A percentile compares a stretch with the other conserved stretches of the same genome.
Conservation (phyloP, 2,329 filamentous ascomycete species). For the Colletotrichum magnum region DNA sequence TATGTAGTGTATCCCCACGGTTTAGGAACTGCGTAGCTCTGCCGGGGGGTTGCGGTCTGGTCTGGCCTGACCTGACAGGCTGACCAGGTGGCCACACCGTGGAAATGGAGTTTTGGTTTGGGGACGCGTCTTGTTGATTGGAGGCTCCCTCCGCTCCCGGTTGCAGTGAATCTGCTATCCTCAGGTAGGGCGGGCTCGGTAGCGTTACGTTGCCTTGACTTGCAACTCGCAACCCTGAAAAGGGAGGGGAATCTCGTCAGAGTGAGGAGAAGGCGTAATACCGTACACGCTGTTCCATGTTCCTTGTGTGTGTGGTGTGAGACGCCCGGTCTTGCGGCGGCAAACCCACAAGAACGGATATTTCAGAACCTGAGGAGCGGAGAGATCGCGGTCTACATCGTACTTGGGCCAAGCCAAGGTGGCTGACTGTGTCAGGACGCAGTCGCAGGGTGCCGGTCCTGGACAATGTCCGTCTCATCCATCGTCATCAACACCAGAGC, state of each 20-base stretch:
- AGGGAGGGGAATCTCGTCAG: conserved; percentile 11
- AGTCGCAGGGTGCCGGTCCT: conserved; percentile 33
- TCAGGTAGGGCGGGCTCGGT: conserved; percentile 29
- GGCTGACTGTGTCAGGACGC: conserved; percentile 12
- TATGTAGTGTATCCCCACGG: too few relatives aligned
- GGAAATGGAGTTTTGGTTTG: conserved; percentile 2
- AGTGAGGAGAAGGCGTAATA: background rate
- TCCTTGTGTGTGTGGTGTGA: background rate
- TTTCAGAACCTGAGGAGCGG: background rate
- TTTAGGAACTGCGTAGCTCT: background rate
- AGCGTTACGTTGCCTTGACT: conserved; percentile 35
- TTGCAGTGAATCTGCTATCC: conserved; percentile 28
- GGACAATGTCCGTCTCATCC: conserved; percentile 36
- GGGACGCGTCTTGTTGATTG: conserved; percentile 7
- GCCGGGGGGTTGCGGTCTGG: conserved; percentile 2
- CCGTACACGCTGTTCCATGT: background rate
- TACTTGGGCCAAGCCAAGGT: conserved; percentile 29
- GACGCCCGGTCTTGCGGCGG: conserved; percentile 15
- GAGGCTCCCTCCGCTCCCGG: background rate
- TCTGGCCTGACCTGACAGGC: conserved; percentile 21
- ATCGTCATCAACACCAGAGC: conserved; percentile 8
- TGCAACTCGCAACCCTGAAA: conserved; percentile 20
- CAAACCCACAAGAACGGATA: conserved; percentile 10
- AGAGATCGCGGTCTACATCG: conserved; percentile 1
- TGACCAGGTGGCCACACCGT: conserved; percentile 5